Evolutionary conservation across 257 asterid species (phyloP).

Genomic region (Striga asiatica): DNA sequence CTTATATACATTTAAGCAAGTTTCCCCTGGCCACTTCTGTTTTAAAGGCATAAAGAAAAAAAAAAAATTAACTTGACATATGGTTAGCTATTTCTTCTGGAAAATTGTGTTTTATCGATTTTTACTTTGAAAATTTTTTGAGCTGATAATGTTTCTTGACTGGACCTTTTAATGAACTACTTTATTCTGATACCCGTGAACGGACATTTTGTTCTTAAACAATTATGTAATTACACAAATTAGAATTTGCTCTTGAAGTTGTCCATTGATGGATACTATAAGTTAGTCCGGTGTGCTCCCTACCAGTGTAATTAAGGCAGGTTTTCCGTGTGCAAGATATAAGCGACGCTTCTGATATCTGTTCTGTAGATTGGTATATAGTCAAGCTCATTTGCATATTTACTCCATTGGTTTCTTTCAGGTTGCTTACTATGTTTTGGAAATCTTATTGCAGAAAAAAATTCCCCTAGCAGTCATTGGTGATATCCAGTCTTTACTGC

Average conservation of each 20-base stretch:
- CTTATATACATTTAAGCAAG: too few relatives aligned
- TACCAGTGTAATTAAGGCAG: neutral
- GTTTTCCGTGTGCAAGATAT: neutral
- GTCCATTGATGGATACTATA: neutral
- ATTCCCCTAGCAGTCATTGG: slow-evolving; percentile 41
- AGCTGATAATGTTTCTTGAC: neutral
- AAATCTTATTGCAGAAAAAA: slow-evolving; percentile 44
- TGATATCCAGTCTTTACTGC: slow-evolving; percentile 68
- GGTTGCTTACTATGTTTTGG: slow-evolving; percentile 11
- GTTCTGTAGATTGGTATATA: neutral
- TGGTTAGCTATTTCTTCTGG: neutral
- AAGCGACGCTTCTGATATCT: neutral
- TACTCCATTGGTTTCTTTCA: slow-evolving; percentile 2
- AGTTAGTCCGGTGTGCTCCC: slow-evolving; percentile 2
- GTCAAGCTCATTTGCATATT: slow-evolving; percentile 4
- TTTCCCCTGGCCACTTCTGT: neutral
- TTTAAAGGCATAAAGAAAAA: neutral
- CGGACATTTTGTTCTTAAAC: neutral
- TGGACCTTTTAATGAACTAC: neutral
- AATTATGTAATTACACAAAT: neutral
- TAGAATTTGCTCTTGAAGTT: neutral
- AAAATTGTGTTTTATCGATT: neutral
- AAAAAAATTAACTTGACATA: neutral
- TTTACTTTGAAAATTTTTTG: slow-evolving; percentile 8
- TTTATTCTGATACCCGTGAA: neutral